Evolutionary conservation across 169 alveolate species (phyloP).

Genomic region (Babesia microti): DNA sequence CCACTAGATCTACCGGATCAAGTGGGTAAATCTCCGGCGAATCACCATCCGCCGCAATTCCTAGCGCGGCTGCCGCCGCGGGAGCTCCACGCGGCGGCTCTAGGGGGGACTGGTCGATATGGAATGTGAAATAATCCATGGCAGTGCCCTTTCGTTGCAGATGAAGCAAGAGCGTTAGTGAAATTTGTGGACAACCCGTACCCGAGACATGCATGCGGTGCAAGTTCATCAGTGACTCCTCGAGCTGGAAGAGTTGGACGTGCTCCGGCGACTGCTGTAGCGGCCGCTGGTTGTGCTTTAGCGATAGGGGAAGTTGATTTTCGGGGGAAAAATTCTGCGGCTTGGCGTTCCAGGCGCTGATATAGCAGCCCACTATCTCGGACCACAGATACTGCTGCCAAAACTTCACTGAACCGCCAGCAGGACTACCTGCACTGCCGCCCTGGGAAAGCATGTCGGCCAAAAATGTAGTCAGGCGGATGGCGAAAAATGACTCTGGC

Average conservation of each 20-base stretch:
- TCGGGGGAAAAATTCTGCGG: slow-evolving; percentile 37
- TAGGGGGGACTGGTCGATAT: slow-evolving; percentile 56
- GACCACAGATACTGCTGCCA: slow-evolving; percentile 23
- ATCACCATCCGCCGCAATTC: slow-evolving; percentile 30
- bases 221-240: slow-evolving; percentile 22
- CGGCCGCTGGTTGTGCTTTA: slow-evolving; percentile 23
- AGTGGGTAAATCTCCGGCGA: slow-evolving; percentile 19
- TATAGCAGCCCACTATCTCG: slow-evolving; percentile 28
- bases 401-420: slow-evolving; percentile 12
- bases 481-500: slow-evolving; percentile 3
- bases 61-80: slow-evolving; percentile 31
- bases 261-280: slow-evolving; percentile 38
- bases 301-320: slow-evolving; percentile 18
- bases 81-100: slow-evolving; percentile 64
- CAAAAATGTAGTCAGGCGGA: too few relatives aligned
- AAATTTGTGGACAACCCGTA: slow-evolving; percentile 59
- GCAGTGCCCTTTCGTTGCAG: slow-evolving; percentile 75
- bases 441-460: not conserved
- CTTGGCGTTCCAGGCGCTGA: slow-evolving; percentile 31
- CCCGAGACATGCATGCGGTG: slow-evolving; percentile 26
- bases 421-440: slow-evolving; percentile 7
- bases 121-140: slow-evolving; percentile 66
- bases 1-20: slow-evolving; percentile 67
- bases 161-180: slow-evolving; percentile 57
- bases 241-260: slow-evolving; percentile 20